phyloP scores from a whole-genome alignment of 768 basidiomycete genomes.

The Leccinum incarnatum region DNA sequence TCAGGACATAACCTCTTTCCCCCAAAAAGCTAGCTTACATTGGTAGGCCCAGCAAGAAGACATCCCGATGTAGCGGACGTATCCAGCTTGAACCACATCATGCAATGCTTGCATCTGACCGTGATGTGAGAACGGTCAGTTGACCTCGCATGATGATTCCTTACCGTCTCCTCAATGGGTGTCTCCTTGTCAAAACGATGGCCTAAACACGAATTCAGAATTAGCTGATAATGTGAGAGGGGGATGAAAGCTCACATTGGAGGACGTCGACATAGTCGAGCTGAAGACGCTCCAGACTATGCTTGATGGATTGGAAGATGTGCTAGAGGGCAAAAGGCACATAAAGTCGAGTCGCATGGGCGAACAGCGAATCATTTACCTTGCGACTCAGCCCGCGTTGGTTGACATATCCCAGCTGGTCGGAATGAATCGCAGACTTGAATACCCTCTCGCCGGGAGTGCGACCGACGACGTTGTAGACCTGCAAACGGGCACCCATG shows the following conservation, averaged over 20 bases:
- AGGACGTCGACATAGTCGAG: slow-evolving; percentile 59
- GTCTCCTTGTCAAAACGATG: slow-evolving; percentile 51
- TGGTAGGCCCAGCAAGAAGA: slow-evolving; percentile 42
- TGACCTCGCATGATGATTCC: not conserved
- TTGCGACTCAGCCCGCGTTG: slow-evolving; percentile 41
- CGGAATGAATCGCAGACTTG: slow-evolving; percentile 6
- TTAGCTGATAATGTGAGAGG: not conserved
- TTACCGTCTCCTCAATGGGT: slow-evolving; percentile 45
- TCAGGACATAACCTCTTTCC: slow-evolving; percentile 1
- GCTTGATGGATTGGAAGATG: slow-evolving; percentile 55
- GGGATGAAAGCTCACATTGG: slow-evolving; percentile 36
- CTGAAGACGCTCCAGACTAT: slow-evolving; percentile 41
- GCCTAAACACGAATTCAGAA: slow-evolving; percentile 23
- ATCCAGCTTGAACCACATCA: slow-evolving; percentile 48
- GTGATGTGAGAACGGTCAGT: not conserved
- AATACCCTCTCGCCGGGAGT: slow-evolving; percentile 11
- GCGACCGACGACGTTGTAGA: slow-evolving; percentile 42
- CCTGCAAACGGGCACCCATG: slow-evolving; percentile 20
- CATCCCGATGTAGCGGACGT: slow-evolving; percentile 47
- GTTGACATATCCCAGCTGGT: too few species aligned
- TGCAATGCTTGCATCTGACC: slow-evolving; percentile 49
- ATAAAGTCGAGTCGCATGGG: not conserved
- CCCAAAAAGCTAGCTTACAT: slow-evolving; percentile 23
- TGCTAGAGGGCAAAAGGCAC: slow-evolving; percentile 30
- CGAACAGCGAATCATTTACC: slow-evolving; percentile 36